Evolutionary conservation across 78 protist species (phyloP).

Genomic region (Cavenderia fasciculata): DNA sequence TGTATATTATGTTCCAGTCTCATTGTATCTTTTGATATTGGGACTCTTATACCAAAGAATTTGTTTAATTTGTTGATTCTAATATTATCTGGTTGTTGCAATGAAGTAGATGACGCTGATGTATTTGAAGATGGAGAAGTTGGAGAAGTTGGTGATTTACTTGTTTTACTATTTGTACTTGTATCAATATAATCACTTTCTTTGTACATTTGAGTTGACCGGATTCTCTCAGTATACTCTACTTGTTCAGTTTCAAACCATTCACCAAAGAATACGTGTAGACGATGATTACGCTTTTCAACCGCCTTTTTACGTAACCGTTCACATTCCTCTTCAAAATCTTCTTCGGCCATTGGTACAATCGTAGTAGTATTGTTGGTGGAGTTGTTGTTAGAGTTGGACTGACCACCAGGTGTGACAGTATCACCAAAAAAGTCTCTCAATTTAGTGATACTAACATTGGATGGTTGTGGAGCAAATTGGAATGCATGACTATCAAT

Average conservation of each 20-base stretch:
- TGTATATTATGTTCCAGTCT: constrained; percentile 15
- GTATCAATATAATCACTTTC: too few relatives aligned
- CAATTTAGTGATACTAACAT: constrained; percentile 48
- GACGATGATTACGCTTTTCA: constrained; percentile 32
- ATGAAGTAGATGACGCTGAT: too few relatives aligned
- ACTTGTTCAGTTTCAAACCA: constrained; percentile 68
- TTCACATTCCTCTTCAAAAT: too few relatives aligned
- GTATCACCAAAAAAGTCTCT: constrained; percentile 36
- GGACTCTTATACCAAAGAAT: constrained; percentile 60
- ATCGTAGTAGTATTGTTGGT: background rate
- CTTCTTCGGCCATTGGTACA: constrained; percentile 14
- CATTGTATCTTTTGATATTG: background rate
- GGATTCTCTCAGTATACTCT: constrained; percentile 58
- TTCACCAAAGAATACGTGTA: constrained; percentile 62
- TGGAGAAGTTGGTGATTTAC: constrained; percentile 1
- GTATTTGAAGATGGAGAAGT: background rate
- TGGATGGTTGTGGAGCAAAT: constrained; percentile 38
- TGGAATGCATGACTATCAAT: constrained; percentile 6
- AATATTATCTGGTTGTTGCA: too few relatives aligned
- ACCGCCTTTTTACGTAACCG: too few relatives aligned
- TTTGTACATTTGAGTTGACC: constrained; percentile 5
- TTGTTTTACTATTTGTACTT: background rate
- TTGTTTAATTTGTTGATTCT: constrained; percentile 51
- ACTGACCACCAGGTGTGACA: background rate
- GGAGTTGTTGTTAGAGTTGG: background rate